Evolutionary conservation across 2,329 filamentous ascomycete genomes (phyloP).

Genomic region (Scytalidium lignicola): DNA sequence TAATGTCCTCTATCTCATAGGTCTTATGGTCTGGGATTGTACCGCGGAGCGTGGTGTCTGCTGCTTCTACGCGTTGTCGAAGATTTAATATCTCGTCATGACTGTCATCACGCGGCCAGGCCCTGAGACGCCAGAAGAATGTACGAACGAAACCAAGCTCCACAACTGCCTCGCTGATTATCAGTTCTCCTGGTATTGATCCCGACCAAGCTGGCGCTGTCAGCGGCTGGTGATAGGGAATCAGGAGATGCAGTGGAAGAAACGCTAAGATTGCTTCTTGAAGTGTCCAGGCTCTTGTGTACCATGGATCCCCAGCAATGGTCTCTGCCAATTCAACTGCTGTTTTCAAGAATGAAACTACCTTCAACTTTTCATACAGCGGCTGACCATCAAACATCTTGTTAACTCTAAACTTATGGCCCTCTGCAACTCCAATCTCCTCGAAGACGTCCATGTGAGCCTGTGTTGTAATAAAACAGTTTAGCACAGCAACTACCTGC

Average conservation of each 20-base stretch:
- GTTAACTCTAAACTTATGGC: background rate
- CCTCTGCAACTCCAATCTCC: background rate
- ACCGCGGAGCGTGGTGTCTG: background rate
- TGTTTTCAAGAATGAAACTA: background rate
- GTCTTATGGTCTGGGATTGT: background rate
- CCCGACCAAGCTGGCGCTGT: background rate
- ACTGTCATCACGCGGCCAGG: background rate
- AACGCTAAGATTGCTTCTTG: background rate
- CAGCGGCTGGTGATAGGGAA: background rate
- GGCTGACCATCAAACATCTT: background rate
- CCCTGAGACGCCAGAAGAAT: background rate
- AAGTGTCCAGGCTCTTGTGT: background rate
- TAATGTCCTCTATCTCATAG: background rate
- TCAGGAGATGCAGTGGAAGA: background rate
- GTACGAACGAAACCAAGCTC: background rate
- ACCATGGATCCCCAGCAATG: background rate
- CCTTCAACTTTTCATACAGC: background rate
- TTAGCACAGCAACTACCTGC: background rate
- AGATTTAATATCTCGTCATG: background rate
- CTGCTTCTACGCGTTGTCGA: background rate
- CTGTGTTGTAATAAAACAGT: background rate
- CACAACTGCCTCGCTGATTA: background rate
- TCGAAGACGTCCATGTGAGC: background rate
- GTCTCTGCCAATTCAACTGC: background rate
- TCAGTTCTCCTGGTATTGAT: background rate